Evolutionary conservation across 345 rosid genomes (phyloP), one percentile per base, ranked within the genome.

Genomic region (Noccaea bulbosa): DNA sequence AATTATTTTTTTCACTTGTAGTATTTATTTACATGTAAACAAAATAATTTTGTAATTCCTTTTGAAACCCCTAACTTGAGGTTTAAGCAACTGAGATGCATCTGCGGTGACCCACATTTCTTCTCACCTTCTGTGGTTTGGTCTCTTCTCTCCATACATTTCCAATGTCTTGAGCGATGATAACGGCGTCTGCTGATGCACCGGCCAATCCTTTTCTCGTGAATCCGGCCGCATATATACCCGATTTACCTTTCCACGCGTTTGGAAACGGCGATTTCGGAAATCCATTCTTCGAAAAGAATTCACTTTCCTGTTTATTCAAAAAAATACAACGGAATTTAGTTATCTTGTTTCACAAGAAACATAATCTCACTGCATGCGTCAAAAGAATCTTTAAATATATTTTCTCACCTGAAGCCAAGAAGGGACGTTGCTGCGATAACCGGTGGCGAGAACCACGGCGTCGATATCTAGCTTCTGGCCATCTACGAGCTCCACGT

Each of bases 221-320:
- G 75, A 91, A 93, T 63, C 98, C 98, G 40, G 87, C 92, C 15
- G 97, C 97, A 48, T 91, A 93, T 0, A 93, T 72, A 11, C 97
- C 97, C 1, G 71, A 83, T 37, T 81, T 85, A 33, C 94, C 97
- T 79, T 91, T 89, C 96, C 98, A 88, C 3, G 86, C 87, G 72
- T 86, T 79, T 12, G 92, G 92, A 65, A 83, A 83, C 41, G 85
- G 79, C 11, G 80, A 65, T 65, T 80, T 88, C 17, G 84, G 97
- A 68, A 69, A 84, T 56, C 87, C 97, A 50, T 83, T 86, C 69
- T 83, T 85, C 11, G 92, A 70, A 72, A 93, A 93, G 47, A 91
- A 87, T n/a, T 88, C 94, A 58, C 82, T 80, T 65, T 91, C 98
- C 88, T 32, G 9, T 49, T 49, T 8, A 3, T 6, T 12, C 6